Percentiles rank a stretch among this genome's conserved stretches.
These are phyloP conservation scores for Penicillium psychrosexuale DNA, from an alignment of 2,329 filamentous ascomycete genomes.

Conservation along the genomic window DNA sequence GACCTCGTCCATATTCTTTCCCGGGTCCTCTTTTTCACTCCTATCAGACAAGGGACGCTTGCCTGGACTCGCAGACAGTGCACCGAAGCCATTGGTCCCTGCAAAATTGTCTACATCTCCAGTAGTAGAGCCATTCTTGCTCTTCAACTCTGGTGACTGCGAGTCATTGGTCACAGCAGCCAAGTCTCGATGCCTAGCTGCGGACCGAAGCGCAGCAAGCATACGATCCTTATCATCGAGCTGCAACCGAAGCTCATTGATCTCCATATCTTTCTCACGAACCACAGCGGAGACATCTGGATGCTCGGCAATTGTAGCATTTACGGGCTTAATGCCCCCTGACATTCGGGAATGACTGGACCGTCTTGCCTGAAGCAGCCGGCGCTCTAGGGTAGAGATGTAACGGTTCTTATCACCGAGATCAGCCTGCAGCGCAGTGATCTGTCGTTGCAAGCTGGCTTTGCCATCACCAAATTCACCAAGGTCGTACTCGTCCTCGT, in stretches of 20 bases:
- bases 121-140: constrained; percentile 27
- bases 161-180: constrained; percentile 58
- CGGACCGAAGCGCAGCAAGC: constrained; percentile 79
- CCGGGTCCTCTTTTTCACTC: constrained; percentile 41
- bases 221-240: constrained; percentile 95
- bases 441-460: constrained; percentile 78
- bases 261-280: constrained; percentile 88
- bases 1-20: constrained; percentile 82
- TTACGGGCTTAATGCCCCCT: constrained; percentile 63
- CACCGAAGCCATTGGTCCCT: constrained; percentile 15
- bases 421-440: constrained; percentile 89
- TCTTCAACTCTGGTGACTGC: constrained; percentile 31
- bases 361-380: constrained; percentile 81
- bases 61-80: constrained; percentile 25
- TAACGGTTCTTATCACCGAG: constrained; percentile 96
- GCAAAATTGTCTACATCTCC: constrained; percentile 28
- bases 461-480: constrained; percentile 85
- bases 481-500: constrained; percentile 63
- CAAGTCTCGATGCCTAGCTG: constrained; percentile 78
- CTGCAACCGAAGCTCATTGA: constrained; percentile 81
- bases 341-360: constrained; percentile 88
- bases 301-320: constrained; percentile 69
- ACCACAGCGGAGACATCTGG: constrained; percentile 69
- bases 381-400: constrained; percentile 88
- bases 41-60: constrained; percentile 32